These are phyloP conservation scores for Ascoidea rubescens DNA, from an alignment of 805 yeast genomes.

Conservation along the genomic window DNA sequence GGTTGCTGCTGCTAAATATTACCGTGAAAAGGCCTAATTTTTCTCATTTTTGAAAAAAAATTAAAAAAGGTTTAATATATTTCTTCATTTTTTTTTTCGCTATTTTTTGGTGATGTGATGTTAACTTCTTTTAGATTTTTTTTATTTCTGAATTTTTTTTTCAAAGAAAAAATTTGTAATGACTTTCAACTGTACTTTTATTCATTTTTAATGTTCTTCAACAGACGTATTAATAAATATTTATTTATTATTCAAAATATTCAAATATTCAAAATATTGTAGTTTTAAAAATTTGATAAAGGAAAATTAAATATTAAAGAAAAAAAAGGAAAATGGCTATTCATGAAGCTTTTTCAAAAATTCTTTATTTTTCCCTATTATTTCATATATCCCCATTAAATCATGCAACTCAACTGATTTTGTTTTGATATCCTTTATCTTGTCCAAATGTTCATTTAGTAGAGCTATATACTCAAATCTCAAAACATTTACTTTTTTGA, in stretches of 20 bases:
- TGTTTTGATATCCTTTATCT: background rate
- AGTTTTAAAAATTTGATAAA: background rate
- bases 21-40: slow-evolving; percentile 43
- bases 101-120: no score
- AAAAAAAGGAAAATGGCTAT: background rate
- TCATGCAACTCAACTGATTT: no score
- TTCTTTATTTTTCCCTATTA: background rate
- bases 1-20: slow-evolving; percentile 98
- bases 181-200: background rate
- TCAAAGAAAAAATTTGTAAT: background rate
- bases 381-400: no score
- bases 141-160: no score
- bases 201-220: background rate
- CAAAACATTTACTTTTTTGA: background rate
- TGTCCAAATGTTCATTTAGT: background rate
- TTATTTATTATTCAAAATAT: background rate
- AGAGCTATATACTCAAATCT: background rate
- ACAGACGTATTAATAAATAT: background rate
- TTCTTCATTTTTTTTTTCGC: background rate
- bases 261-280: background rate
- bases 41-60: background rate
- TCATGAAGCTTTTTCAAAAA: background rate
- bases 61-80: no score
- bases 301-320: no score
- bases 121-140: background rate